Evolutionary conservation across 345 rosid species (phyloP), one percentile per base, ranked within the genome.

Genomic region (Linum tenue): DNA sequence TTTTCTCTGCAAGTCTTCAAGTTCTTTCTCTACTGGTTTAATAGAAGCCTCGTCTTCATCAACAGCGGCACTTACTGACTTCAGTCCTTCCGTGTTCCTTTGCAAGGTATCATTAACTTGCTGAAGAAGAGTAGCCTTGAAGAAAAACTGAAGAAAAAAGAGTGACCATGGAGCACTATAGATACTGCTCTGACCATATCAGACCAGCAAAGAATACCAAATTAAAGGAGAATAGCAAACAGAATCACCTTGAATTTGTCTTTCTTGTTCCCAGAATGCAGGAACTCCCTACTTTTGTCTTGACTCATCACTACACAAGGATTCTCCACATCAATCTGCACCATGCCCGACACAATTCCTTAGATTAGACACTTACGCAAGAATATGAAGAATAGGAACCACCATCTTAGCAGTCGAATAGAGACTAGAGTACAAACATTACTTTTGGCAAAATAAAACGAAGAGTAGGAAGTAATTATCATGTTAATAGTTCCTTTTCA

Each of bases 261-360:
- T 72, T 82, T 94, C 76, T 85, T 91, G 78, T 88, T 90, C 48
- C 99, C 99, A 69, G 99, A 94, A 78, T 94, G 99, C 59, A 94
- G 70, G 70, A 94, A 94, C 70, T 94, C 99, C 77, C 97, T 85
- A 82, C 99, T 94, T 80, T 84, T 94, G 81, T 94, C 99, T 82
- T 94, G 99, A 74, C 89, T 90, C 99, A 94, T 94, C 63, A 94
- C 73, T 11, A 94, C 97, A 64, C 99, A 94, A 0, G 99, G 99
- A 75, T 94, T 94, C 77, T 94, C 99, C 62, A 94, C 95, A 79
- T 94, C 99, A 80, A 94, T 94, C 99, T 87, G 77, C 60, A 74
- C 3, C 41, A 56, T 64, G 56, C 37, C n/a, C 55, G 37, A 14
- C 2, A 11, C 10, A 8, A 56, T 40, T 4, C 31, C 56, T 7